A percentile compares a stretch with the other conserved stretches of the same genome.
Conservation (phyloP, 2,329 filamentous ascomycete genomes). For the Ascochyta koolunga region DNA sequence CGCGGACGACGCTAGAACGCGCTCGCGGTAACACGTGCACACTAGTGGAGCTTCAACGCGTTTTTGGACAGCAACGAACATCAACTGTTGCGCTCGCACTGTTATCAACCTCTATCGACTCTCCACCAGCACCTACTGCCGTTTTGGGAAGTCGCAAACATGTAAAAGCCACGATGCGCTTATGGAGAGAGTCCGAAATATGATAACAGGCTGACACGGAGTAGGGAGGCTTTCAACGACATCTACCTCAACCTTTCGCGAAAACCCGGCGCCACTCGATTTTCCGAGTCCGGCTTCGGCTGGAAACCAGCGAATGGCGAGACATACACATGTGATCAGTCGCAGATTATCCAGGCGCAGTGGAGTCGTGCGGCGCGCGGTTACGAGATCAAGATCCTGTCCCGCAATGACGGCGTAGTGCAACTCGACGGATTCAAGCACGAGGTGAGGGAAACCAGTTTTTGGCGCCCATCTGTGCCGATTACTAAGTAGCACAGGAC, state of each 20-base stretch:
- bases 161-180: not conserved
- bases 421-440: slow-evolving; percentile 95
- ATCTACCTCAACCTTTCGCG: slow-evolving; percentile 96
- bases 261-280: slow-evolving; percentile 88
- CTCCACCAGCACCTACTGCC: not conserved
- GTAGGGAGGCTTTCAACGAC: slow-evolving; percentile 91
- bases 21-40: not conserved
- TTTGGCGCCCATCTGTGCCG: not conserved
- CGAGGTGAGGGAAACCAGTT: slow-evolving; percentile 60
- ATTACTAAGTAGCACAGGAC: slow-evolving; percentile 61
- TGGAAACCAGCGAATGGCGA: slow-evolving; percentile 92
- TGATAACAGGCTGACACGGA: slow-evolving; percentile 7
- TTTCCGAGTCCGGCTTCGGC: slow-evolving; percentile 91
- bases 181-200: not conserved
- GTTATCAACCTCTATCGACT: slow-evolving; percentile 1
- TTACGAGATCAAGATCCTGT: slow-evolving; percentile 90
- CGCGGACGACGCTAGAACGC: slow-evolving; percentile 8
- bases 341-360: slow-evolving; percentile 83
- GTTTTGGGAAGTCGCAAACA: slow-evolving; percentile 9
- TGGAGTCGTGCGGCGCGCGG: slow-evolving; percentile 95
- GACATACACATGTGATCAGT: slow-evolving; percentile 89
- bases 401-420: slow-evolving; percentile 81
- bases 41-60: not conserved
- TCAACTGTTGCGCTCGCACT: slow-evolving; percentile 1
- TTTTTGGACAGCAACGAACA: not conserved